Percentiles rank a stretch among this genome's conserved stretches.
Evolutionary conservation across 2,329 filamentous ascomycete species (phyloP).

Genomic region (Lasiodiplodia sp.): DNA sequence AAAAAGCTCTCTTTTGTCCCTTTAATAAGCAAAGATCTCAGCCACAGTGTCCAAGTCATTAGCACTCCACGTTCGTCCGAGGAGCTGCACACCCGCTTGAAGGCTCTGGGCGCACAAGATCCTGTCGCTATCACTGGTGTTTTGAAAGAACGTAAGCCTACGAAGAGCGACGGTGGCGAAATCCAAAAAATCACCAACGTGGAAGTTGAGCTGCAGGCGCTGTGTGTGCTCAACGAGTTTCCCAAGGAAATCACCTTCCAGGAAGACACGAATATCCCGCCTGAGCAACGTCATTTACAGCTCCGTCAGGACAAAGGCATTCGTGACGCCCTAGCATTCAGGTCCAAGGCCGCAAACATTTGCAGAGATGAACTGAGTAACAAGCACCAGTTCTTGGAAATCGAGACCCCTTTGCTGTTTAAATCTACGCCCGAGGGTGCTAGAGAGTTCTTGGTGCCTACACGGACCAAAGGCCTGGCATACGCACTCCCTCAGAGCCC

Average conservation of each 20-base stretch:
- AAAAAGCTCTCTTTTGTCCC: constrained; percentile 76
- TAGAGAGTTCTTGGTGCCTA: constrained; percentile 92
- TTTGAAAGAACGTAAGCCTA: constrained; percentile 51
- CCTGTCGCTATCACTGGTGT: constrained; percentile 63
- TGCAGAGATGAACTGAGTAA: constrained; percentile 62
- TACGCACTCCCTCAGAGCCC: constrained; percentile 96
- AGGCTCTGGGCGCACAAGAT: constrained; percentile 56
- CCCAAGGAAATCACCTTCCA: constrained; percentile 79
- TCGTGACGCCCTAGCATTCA: constrained; percentile 72
- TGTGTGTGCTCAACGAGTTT: constrained; percentile 76
- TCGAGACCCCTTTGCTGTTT: constrained; percentile 94
- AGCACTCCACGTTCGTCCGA: constrained; percentile 48
- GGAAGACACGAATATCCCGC: constrained; percentile 74
- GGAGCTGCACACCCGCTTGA: constrained; percentile 50
- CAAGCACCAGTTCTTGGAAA: constrained; percentile 70
- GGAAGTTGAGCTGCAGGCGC: constrained; percentile 68
- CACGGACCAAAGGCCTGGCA: constrained; percentile 74
- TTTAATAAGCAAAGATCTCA: constrained; percentile 55
- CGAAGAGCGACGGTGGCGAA: constrained; percentile 42
- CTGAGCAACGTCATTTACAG: constrained; percentile 81
- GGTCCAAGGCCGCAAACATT: constrained; percentile 66
- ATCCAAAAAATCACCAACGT: constrained; percentile 49
- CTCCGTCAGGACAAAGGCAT: constrained; percentile 76
- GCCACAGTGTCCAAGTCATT: constrained; percentile 58
- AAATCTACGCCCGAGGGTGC: constrained; percentile 98